These are phyloP conservation scores for Ceratobasidium theobromae DNA, from an alignment of 1,284 basidiomycete species.

Conservation along the genomic window DNA sequence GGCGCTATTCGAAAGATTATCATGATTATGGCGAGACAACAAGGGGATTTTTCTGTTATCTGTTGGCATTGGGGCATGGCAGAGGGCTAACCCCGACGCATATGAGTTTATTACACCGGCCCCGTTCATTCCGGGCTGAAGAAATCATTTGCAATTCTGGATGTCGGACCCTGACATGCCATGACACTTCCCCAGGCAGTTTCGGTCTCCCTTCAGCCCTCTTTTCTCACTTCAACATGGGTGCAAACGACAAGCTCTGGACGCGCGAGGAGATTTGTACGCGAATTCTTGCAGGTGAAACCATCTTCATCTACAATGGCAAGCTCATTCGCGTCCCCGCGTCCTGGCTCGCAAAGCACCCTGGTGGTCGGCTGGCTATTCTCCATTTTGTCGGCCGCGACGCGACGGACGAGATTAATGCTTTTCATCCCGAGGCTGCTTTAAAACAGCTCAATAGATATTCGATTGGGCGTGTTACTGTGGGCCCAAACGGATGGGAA, in stretches of 20 bases:
- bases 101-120: too few relatives aligned
- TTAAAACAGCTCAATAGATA: constrained; percentile 67
- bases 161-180: background rate
- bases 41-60: too few relatives aligned
- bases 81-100: too few relatives aligned
- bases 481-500: constrained; percentile 62
- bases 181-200: background rate
- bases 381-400: constrained; percentile 97
- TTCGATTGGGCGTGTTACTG: constrained; percentile 71
- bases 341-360: constrained; percentile 83
- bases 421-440: constrained; percentile 80
- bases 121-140: background rate
- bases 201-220: background rate
- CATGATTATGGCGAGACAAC: too few relatives aligned
- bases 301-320: constrained; percentile 77
- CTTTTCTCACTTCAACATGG: constrained; percentile 20
- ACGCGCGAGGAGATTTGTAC: constrained; percentile 61
- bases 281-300: constrained; percentile 74
- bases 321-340: constrained; percentile 80
- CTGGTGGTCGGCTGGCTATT: constrained; percentile 86
- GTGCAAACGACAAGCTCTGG: constrained; percentile 42
- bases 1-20: too few relatives aligned
- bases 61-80: too few relatives aligned
- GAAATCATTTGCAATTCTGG: background rate
- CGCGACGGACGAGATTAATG: constrained; percentile 91